Evolutionary conservation across 192 early-diverging fungal species (phyloP).

Genomic region (Ramicandelaber brevisporus): DNA sequence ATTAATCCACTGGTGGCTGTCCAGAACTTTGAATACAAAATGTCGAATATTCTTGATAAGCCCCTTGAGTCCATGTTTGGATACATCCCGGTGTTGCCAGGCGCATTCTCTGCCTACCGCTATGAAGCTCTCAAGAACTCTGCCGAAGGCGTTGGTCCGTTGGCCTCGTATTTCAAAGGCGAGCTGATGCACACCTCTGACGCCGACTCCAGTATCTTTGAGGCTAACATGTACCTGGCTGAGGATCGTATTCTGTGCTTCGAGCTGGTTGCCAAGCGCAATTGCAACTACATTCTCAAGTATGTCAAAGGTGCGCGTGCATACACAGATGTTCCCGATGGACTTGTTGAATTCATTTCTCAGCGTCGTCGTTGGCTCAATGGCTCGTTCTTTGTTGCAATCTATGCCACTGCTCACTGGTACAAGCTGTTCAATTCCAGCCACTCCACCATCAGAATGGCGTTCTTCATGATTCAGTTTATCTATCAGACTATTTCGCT

Average conservation of each 20-base stretch:
- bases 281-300: constrained; percentile 52
- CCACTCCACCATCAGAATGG: constrained; percentile 43
- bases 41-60: constrained; percentile 95
- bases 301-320: constrained; percentile 76
- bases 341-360: constrained; percentile 73
- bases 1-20: constrained; percentile 78
- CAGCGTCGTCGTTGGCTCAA: constrained; percentile 95
- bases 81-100: constrained; percentile 84
- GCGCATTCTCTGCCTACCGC: constrained; percentile 89
- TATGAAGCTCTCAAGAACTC: constrained; percentile 61
- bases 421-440: constrained; percentile 48
- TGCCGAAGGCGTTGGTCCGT: constrained; percentile 24
- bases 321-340: constrained; percentile 81
- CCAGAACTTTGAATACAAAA: constrained; percentile 98
- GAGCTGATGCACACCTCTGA: constrained; percentile 53
- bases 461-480: constrained; percentile 50
- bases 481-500: constrained; percentile 56
- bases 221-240: constrained; percentile 84
- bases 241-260: constrained; percentile 90
- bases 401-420: constrained; percentile 63
- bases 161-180: constrained; percentile 77
- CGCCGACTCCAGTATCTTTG: constrained; percentile 42
- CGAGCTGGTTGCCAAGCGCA: constrained; percentile 67
- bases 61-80: constrained; percentile 90
- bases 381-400: constrained; percentile 79